These are phyloP conservation scores for Yamadazyma atlantica DNA, from an alignment of 1,139 yeast species.

Conservation along the genomic window DNA sequence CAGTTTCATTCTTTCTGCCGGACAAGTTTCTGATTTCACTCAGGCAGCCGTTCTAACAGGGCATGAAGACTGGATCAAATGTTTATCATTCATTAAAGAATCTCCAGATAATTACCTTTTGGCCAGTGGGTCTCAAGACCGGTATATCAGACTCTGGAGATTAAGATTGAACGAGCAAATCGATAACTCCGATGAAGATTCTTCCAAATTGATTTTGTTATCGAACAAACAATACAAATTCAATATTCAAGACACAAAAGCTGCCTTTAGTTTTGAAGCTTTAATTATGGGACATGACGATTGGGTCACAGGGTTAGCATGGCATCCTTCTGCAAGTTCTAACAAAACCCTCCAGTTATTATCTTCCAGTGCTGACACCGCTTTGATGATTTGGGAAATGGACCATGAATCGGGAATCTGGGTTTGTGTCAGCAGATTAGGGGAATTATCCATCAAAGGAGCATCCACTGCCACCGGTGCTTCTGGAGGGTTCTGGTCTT, in stretches of 20 bases:
- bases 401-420: conserved; percentile 86
- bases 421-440: conserved; percentile 79
- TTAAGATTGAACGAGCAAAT: conserved; percentile 57
- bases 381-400: conserved; percentile 95
- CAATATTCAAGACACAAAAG: conserved; percentile 30
- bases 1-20: conserved; percentile 31
- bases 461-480: conserved; percentile 99
- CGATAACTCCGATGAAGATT: conserved; percentile 58
- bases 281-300: conserved; percentile 97
- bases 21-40: conserved; percentile 20
- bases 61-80: conserved; percentile 92
- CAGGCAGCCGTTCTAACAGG: conserved; percentile 65
- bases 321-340: conserved; percentile 56
- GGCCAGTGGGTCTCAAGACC: conserved; percentile 88
- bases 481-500: conserved; percentile 95
- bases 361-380: conserved; percentile 91
- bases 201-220: conserved; percentile 50
- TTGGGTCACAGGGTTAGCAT: conserved; percentile 84
- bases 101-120: conserved; percentile 54
- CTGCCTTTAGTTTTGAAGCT: conserved; percentile 82
- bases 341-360: conserved; percentile 54
- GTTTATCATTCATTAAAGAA: conserved; percentile 57
- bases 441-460: conserved; percentile 92
- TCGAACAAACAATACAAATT: conserved; percentile 67
- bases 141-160: conserved; percentile 87